Conservation (phyloP, 1,284 basidiomycete genomes). For the Fistulinella cinereoalba region DNA sequence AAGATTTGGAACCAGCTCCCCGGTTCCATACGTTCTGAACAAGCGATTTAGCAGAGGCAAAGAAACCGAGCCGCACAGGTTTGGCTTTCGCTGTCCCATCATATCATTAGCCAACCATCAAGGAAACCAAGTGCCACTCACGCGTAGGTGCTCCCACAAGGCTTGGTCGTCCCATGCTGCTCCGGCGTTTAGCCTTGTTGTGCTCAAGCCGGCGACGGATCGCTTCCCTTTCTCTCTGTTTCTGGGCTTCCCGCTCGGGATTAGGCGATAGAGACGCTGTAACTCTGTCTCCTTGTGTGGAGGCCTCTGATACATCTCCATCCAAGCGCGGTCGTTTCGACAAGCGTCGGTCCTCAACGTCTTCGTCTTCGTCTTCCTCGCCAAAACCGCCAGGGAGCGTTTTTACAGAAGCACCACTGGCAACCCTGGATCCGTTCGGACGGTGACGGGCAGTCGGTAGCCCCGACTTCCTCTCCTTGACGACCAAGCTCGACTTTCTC, state of each 20-base stretch:
- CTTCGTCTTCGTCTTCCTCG: slow-evolving; percentile 45
- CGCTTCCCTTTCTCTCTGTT: slow-evolving; percentile 54
- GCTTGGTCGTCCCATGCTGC: slow-evolving; percentile 54
- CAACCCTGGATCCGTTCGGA: slow-evolving; percentile 23
- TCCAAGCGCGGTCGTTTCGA: slow-evolving; percentile 44
- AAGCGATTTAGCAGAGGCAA: slow-evolving; percentile 55
- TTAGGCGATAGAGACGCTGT: slow-evolving; percentile 1
- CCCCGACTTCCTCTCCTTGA: slow-evolving; percentile 42
- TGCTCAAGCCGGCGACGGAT: slow-evolving; percentile 60
- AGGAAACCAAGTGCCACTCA: slow-evolving; percentile 27
- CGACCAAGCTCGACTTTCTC: slow-evolving; percentile 44
- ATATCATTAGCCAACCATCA: slow-evolving; percentile 6
- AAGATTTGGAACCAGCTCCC: slow-evolving; percentile 30
- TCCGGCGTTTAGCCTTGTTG: slow-evolving; percentile 61
- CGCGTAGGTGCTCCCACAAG: slow-evolving; percentile 38
- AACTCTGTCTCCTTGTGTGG: slow-evolving; percentile 1
- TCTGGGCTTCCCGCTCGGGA: slow-evolving; percentile 36
- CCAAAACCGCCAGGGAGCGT: slow-evolving; percentile 58
- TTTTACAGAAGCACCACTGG: slow-evolving; percentile 44
- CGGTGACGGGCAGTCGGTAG: slow-evolving; percentile 22
- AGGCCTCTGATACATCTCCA: slow-evolving; percentile 28
- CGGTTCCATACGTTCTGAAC: slow-evolving; percentile 57
- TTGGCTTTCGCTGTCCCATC: slow-evolving; percentile 38
- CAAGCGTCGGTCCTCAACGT: slow-evolving; percentile 22
- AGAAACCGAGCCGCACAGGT: slow-evolving; percentile 51